Conservation (phyloP, 2,329 filamentous ascomycete genomes). For the Paraphaeosphaeria sporulosa region DNA sequence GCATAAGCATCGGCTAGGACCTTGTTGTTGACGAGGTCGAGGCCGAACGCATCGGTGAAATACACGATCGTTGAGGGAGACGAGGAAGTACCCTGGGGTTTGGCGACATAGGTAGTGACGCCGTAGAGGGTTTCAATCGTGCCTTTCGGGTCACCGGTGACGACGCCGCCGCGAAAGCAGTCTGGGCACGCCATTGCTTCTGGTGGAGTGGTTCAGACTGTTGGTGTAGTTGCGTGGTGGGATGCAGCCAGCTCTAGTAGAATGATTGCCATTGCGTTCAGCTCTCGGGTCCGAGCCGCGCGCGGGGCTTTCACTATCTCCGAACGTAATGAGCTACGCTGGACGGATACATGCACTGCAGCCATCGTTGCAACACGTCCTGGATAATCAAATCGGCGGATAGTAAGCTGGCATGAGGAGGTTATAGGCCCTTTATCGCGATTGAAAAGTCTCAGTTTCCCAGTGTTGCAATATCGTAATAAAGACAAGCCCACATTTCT, state of each 20-base stretch:
- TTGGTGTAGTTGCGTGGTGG: neutral
- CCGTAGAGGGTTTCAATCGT: constrained; percentile 15
- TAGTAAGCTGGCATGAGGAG: neutral
- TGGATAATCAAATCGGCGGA: neutral
- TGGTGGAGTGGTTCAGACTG: neutral
- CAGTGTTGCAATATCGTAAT: neutral
- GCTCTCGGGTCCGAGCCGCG: neutral
- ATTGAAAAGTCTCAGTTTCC: neutral
- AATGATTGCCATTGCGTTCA: neutral
- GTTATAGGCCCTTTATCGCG: neutral
- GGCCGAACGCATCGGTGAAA: constrained; percentile 36
- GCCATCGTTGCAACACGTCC: neutral
- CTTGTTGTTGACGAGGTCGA: constrained; percentile 32
- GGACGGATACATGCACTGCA: neutral
- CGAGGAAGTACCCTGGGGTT: constrained; percentile 7
- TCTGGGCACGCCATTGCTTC: constrained; percentile 32
- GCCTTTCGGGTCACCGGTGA: constrained; percentile 26
- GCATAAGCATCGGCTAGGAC: constrained; percentile 35
- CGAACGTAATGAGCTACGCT: neutral
- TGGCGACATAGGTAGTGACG: constrained; percentile 30
- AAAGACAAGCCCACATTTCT: constrained; percentile 8
- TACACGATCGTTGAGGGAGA: constrained; percentile 29
- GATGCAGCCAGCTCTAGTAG: neutral
- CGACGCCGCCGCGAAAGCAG: constrained; percentile 31
- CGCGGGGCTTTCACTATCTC: neutral